These are phyloP conservation scores for Boletus sp. DNA, from an alignment of 768 basidiomycete genomes.

Conservation along the genomic window DNA sequence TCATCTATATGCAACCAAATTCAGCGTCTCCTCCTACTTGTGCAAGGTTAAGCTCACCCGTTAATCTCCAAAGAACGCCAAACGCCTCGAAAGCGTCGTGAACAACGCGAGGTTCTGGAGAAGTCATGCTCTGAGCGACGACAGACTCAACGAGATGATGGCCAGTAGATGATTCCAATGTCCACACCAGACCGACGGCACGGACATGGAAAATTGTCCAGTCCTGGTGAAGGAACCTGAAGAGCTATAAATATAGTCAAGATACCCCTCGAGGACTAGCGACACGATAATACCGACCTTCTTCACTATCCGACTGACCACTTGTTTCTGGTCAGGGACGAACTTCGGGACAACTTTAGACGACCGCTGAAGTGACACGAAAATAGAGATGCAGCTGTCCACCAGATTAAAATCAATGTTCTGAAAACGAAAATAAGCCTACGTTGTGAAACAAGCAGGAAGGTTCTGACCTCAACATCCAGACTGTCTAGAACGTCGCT, in stretches of 20 bases:
- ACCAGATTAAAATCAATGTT: conserved; percentile 60
- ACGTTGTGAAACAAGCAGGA: neutral
- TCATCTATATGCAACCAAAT: conserved; percentile 56
- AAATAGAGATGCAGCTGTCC: conserved; percentile 58
- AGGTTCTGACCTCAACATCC: conserved; percentile 49
- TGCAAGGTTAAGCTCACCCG: conserved; percentile 49
- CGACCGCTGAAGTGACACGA: conserved; percentile 54
- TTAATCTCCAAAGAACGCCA: conserved; percentile 88
- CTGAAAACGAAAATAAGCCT: conserved; percentile 10
- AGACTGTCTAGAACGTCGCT: conserved; percentile 50
- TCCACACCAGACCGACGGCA: conserved; percentile 81
- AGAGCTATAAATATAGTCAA: conserved; percentile 45
- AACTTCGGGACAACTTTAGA: conserved; percentile 51
- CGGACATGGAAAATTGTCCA: conserved; percentile 76
- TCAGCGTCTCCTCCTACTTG: conserved; percentile 1
- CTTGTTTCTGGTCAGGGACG: conserved; percentile 51
- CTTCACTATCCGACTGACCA: conserved; percentile 59
- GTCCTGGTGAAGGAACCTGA: conserved; percentile 69
- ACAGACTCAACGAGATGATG: conserved; percentile 75
- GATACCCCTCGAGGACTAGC: neutral
- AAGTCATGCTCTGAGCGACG: conserved; percentile 68
- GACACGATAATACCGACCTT: conserved; percentile 33
- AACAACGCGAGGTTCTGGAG: conserved; percentile 45
- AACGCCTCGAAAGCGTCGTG: conserved; percentile 80
- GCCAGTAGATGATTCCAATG: conserved; percentile 54